Evolutionary conservation across 2,329 filamentous ascomycete species (phyloP), one percentile per base, ranked within the genome.

Genomic region (Colletotrichum sp.): DNA sequence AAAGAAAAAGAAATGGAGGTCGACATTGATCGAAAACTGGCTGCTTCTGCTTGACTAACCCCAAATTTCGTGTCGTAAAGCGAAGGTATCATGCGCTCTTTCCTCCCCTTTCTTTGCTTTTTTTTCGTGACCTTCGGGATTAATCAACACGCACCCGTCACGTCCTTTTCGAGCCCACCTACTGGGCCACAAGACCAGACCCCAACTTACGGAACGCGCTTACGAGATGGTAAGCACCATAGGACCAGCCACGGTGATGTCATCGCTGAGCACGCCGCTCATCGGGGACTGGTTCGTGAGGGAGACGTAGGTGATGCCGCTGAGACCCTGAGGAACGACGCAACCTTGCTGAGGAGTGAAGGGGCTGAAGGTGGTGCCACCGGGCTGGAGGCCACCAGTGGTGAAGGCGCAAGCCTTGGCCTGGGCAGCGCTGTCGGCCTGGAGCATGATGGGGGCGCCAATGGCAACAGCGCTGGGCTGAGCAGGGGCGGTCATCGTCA

Each of bases 321-420:
- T 87, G 59, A 95, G 84, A 80, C 89, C 89, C 80, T 91, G 88
- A 16, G 93, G 93, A 30, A 94, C 89, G 62, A 86, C 84, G 83
- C 93, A 95, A 77, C 86, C 89, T 57, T 87, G 88, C 5, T 86
- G 86, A 57, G 87, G 84, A 55, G 87, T 86, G 81, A 94, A 92
- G 30, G 87, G 78, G 1, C 88, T 87, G 83, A 95, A 95, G 71
- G 87, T 87, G 52, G 91, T 92, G 79, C 91, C 92, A 71, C 91
- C 90, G 55, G 90, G 87, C 18, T 85, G 83, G 16, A 89, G 81
- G 63, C 88, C 88, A 79, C 92, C 92, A 79, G 92, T 92, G 34
- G 92, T 92, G 83, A 95, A 95, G 34, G 91, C 92, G 83, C 93
- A 95, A 84, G 91, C 89, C 28, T 87, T 89, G 5, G 91, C 92